A percentile compares a stretch with the other conserved stretches of the same genome.
These are phyloP conservation scores for Rhododendron griersonianum DNA, from an alignment of 148 eudicot species.

Conservation along the genomic window DNA sequence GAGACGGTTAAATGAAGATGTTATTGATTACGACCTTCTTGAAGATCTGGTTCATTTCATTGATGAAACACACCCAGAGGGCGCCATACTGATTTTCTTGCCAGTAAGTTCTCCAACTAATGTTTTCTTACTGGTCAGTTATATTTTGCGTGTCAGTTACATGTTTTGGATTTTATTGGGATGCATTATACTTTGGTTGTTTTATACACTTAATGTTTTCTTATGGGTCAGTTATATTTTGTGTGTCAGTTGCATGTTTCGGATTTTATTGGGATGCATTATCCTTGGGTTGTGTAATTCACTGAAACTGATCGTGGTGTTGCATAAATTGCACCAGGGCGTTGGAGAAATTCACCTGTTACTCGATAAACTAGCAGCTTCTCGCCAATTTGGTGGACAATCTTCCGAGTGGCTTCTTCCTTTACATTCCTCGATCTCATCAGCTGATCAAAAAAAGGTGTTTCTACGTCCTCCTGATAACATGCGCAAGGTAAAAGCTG, in stretches of 20 bases:
- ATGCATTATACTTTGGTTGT: neutral
- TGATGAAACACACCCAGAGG: conserved; percentile 80
- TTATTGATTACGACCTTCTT: conserved; percentile 94
- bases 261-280: neutral
- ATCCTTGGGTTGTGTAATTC: neutral
- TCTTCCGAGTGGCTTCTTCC: conserved; percentile 95
- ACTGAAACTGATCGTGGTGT: neutral
- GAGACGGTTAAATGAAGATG: conserved; percentile 88
- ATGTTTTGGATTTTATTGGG: neutral
- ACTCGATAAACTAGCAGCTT: conserved; percentile 74
- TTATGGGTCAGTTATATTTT: neutral
- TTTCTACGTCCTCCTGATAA: conserved; percentile 66
- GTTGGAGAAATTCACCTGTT: conserved; percentile 75
- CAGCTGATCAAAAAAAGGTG: conserved; percentile 87
- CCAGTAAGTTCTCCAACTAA: conserved; percentile 49
- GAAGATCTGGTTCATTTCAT: conserved; percentile 89
- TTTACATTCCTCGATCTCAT: conserved; percentile 84
- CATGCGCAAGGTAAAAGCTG: conserved; percentile 69
- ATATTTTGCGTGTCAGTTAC: neutral
- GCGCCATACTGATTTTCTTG: conserved; percentile 88
- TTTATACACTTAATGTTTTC: too few relatives aligned
- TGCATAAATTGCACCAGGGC: conserved; percentile 48
- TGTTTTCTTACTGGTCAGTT: neutral
- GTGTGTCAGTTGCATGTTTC: neutral
- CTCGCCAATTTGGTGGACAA: conserved; percentile 69